Conservation (phyloP, 257 asterid species). For the Solanum raphanifolium region DNA sequence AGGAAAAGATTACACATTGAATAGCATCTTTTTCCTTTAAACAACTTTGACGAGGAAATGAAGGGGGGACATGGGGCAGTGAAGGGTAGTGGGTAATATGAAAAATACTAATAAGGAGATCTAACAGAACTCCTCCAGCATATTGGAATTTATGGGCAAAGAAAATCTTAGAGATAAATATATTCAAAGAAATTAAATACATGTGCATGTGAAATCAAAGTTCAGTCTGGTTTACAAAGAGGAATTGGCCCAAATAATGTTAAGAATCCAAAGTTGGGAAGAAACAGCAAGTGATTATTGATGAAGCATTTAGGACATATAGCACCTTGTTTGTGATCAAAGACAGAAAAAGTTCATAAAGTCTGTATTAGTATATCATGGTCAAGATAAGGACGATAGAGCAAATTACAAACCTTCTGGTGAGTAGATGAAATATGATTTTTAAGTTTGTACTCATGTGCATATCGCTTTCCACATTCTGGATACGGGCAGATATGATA, state of each 20-base stretch:
- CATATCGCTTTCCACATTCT: constrained; percentile 96
- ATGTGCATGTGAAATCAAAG: not conserved
- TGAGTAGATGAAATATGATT: constrained; percentile 79
- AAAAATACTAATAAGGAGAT: not conserved
- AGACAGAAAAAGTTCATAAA: not conserved
- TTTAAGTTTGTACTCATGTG: constrained; percentile 95
- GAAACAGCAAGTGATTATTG: not conserved
- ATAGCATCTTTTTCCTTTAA: not conserved
- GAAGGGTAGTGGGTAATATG: not conserved
- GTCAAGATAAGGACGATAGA: not conserved
- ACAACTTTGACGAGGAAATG: not conserved
- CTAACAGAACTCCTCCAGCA: not conserved
- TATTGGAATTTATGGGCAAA: not conserved
- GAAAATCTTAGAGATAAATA: not conserved
- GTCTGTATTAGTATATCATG: not conserved
- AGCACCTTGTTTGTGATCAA: not conserved
- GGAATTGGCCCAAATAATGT: not conserved
- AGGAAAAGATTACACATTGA: not conserved
- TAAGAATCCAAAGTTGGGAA: not conserved
- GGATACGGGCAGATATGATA: constrained; percentile 90
- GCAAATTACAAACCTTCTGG: constrained; percentile 51
- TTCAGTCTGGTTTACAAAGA: not conserved
- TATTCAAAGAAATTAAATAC: not conserved
- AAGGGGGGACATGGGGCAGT: not conserved
- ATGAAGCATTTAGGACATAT: not conserved